Evolutionary conservation across 768 basidiomycete species (phyloP), one percentile per base, ranked within the genome.

Genomic region (Lentinula detonsa): DNA sequence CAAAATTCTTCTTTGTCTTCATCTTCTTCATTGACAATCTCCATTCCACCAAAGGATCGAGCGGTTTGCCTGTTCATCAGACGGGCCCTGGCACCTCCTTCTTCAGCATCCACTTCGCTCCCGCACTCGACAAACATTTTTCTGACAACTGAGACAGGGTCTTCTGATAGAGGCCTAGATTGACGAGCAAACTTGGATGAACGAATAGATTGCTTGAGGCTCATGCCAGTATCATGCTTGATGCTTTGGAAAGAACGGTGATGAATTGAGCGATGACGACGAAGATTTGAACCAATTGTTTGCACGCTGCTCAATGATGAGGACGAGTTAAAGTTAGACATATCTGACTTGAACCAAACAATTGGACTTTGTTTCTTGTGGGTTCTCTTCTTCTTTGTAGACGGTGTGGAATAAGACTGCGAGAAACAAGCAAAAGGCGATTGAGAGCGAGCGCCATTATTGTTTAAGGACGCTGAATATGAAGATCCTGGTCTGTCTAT

Each of bases 21-120:
- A 43, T 60, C 59, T 60, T 60, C 59, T 43, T 60, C 59, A 16
- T 60, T 34, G n/a, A 60, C 59, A 28, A 60, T 42, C 16, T 60
- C 59, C 59, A 60, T 60, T 33, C 59, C 59, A 15, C 48, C 59
- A 40, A 60, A 60, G 6, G 59, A 60, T 18, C 50, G 31, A 21
- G 39, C 48, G 3, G 59, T 60, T 23, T 60, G 49, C 48, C 59
- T 50, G 31, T 60, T 52, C 31, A 60, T 50, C 9, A 50, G 59
- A 21, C 49, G 49, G 4, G 49, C 39, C 15, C 48, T 50, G 33
- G 49, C 48, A 52, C 48, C 59, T 49, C 45, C 50, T 16, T 35
- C 50, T 49, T 60, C 49, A 18, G n/a, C 15, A 33, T 60, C 59
- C 10, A 42, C 49, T 51, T 52, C 50, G n/a, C 28, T 51, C 9